phyloP scores from a whole-genome alignment of 495 filamentous ascomycete genomes.

The Choiromyces venosus region DNA sequence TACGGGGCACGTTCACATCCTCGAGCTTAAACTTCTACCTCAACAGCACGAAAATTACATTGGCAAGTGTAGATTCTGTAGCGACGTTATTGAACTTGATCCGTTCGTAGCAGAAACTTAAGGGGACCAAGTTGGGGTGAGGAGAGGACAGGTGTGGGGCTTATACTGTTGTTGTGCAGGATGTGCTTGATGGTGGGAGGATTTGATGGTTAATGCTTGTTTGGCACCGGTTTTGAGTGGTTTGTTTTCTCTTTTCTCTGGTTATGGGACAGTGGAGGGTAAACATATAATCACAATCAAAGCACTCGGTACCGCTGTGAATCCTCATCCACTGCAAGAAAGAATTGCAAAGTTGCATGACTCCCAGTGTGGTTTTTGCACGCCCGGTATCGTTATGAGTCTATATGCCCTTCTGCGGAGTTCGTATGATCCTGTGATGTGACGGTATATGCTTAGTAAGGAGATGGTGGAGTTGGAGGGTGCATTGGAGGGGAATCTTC shows the following conservation, averaged over 20 bases:
- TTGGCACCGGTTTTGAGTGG: too few relatives aligned
- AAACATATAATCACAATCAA: too few relatives aligned
- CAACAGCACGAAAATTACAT: slow-evolving; percentile 75
- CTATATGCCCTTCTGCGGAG: slow-evolving; percentile 46
- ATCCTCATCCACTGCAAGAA: too few relatives aligned
- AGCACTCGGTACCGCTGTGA: too few relatives aligned
- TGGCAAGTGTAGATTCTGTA: slow-evolving; percentile 74
- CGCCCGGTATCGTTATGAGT: too few relatives aligned
- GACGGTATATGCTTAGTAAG: slow-evolving; percentile 40
- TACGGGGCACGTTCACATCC: slow-evolving; percentile 41
- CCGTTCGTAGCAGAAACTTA: slow-evolving; percentile 47
- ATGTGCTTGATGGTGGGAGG: too few relatives aligned
- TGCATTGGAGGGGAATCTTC: slow-evolving; percentile 46
- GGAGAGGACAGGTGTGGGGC: too few relatives aligned
- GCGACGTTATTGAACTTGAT: slow-evolving; percentile 50
- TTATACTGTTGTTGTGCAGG: too few relatives aligned
- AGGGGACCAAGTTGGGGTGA: too few relatives aligned
- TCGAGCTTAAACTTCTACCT: slow-evolving; percentile 69
- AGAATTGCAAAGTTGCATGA: slow-evolving; percentile 46
- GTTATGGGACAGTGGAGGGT: slow-evolving; percentile 39
- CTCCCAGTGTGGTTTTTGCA: slow-evolving; percentile 47
- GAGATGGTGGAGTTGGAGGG: slow-evolving; percentile 45
- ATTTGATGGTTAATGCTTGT: too few relatives aligned
- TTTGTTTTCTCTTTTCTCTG: too few relatives aligned
- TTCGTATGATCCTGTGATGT: slow-evolving; percentile 42